phyloP scores from a whole-genome alignment of 352 stramenopile species.

The Blastocystis sp. region DNA sequence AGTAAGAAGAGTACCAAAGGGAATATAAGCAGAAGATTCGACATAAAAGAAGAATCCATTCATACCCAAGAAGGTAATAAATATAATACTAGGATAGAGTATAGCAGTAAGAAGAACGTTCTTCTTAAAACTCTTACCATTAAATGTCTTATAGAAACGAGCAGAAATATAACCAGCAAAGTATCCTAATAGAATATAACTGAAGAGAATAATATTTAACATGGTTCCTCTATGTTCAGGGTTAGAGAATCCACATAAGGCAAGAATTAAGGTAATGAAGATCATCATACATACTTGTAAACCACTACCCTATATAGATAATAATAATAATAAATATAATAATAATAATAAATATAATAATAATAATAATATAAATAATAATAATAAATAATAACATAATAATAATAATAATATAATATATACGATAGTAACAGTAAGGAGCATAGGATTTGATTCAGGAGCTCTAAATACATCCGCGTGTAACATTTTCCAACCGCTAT shows the following conservation, averaged over 20 bases:
- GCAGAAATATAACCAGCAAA: constrained; percentile 81
- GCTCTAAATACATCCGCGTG: constrained; percentile 95
- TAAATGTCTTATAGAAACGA: constrained; percentile 86
- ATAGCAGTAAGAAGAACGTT: constrained; percentile 78
- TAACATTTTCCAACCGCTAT: constrained; percentile 94
- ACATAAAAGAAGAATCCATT: constrained; percentile 82
- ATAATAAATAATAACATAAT: too few relatives aligned
- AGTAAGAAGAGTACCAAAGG: constrained; percentile 83
- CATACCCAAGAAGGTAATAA: not conserved
- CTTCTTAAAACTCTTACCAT: constrained; percentile 89
- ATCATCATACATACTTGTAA: constrained; percentile 83
- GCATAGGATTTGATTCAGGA: constrained; percentile 67
- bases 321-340: too few relatives aligned
- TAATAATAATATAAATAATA: too few relatives aligned
- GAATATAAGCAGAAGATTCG: constrained; percentile 72
- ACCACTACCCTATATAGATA: constrained; percentile 60
- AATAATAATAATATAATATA: too few relatives aligned
- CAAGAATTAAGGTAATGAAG: constrained; percentile 83
- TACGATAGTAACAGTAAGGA: constrained; percentile 77
- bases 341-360: too few relatives aligned
- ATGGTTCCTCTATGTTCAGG: constrained; percentile 87
- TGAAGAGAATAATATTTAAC: constrained; percentile 82
- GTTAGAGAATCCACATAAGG: constrained; percentile 73
- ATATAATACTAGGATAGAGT: constrained; percentile 61
- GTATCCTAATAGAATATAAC: constrained; percentile 85